Percentiles rank a stretch among this genome's conserved stretches.
These are phyloP conservation scores for Lupinus albus DNA, from an alignment of 306 rosid genomes.

Conservation along the genomic window DNA sequence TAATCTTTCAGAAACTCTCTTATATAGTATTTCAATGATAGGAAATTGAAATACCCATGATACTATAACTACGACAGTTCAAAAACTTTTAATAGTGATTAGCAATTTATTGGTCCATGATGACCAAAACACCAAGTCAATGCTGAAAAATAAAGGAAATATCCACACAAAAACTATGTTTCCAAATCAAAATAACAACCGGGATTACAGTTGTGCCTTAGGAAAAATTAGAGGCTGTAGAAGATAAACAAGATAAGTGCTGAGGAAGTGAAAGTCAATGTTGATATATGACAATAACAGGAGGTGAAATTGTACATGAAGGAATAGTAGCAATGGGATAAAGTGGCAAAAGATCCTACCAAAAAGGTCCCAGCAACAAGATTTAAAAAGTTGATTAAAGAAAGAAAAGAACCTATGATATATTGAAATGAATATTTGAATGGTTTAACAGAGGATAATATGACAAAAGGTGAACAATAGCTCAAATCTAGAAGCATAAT, in stretches of 20 bases:
- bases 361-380: conserved; percentile 14
- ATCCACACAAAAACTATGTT: neutral
- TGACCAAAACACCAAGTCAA: conserved; percentile 29
- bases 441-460: conserved; percentile 23
- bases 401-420: conserved; percentile 19
- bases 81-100: conserved; percentile 7
- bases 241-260: conserved; percentile 5
- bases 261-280: neutral
- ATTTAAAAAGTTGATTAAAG: neutral
- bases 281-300: conserved; percentile 17
- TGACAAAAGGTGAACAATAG: conserved; percentile 9
- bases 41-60: conserved; percentile 19
- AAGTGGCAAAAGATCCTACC: conserved; percentile 10
- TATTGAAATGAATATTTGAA: conserved; percentile 23
- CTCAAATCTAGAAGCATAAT: neutral
- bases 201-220: neutral
- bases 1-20: conserved; percentile 35
- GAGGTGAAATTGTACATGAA: conserved; percentile 4
- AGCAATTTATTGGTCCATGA: neutral
- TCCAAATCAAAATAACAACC: conserved; percentile 3
- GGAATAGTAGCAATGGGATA: conserved; percentile 19
- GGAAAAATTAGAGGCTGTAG: conserved; percentile 1
- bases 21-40: conserved; percentile 12
- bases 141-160: conserved; percentile 15
- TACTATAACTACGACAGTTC: conserved; percentile 17